These are phyloP conservation scores for Phanerochaete sordida DNA, from an alignment of 768 basidiomycete genomes.

Conservation along the genomic window DNA sequence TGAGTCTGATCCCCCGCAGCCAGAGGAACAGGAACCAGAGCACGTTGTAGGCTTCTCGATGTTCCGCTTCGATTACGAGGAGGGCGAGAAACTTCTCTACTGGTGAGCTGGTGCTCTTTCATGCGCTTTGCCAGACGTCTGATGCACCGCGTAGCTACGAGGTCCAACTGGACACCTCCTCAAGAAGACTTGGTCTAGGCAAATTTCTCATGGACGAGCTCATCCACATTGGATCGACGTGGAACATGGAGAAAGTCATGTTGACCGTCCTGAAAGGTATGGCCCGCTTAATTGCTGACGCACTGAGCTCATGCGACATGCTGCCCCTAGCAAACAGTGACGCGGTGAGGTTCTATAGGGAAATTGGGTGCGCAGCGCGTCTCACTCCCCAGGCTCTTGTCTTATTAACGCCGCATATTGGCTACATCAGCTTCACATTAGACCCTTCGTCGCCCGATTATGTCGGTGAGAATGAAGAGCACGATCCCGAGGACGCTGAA, in stretches of 20 bases:
- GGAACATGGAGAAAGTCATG: slow-evolving; percentile 65
- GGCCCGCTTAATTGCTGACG: neutral
- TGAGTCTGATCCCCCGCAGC: neutral
- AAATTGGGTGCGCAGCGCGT: slow-evolving; percentile 54
- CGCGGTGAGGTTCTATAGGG: slow-evolving; percentile 50
- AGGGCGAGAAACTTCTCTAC: slow-evolving; percentile 57
- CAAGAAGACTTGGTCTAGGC: slow-evolving; percentile 57
- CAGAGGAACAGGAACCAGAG: slow-evolving; percentile 20
- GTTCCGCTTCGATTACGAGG: slow-evolving; percentile 76
- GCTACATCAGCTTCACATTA: slow-evolving; percentile 54
- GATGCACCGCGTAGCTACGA: slow-evolving; percentile 57
- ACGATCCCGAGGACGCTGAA: slow-evolving; percentile 26
- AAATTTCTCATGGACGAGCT: slow-evolving; percentile 48
- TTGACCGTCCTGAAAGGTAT: slow-evolving; percentile 77
- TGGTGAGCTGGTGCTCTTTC: slow-evolving; percentile 44
- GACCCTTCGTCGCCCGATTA: slow-evolving; percentile 54
- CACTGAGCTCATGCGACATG: neutral
- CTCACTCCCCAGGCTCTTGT: too few species aligned
- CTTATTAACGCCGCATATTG: too few species aligned
- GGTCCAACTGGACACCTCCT: slow-evolving; percentile 51
- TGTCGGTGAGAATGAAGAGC: slow-evolving; percentile 24
- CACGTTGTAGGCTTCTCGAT: slow-evolving; percentile 41
- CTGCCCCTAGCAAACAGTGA: slow-evolving; percentile 36
- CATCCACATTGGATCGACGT: slow-evolving; percentile 44
- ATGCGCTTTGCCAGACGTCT: neutral